Conservation (phyloP, 176 grass and related monocot genomes). For the Bothriochloa decipiens region DNA sequence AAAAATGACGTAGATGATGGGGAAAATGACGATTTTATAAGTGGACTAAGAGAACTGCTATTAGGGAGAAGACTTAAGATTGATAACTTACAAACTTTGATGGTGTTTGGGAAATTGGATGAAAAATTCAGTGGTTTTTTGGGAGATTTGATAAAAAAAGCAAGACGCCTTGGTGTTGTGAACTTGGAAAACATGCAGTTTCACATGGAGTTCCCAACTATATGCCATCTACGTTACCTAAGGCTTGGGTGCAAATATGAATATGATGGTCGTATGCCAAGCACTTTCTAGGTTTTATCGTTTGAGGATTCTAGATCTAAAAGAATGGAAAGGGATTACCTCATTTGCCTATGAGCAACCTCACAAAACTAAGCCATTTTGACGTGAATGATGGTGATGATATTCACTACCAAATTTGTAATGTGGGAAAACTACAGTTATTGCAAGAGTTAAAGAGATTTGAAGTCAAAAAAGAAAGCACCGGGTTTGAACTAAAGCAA, state of each 20-base stretch:
- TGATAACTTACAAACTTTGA: conserved; percentile 29
- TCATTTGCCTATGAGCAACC: neutral
- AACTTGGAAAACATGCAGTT: neutral
- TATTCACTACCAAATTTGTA: rapidly evolving
- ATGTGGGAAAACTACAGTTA: neutral
- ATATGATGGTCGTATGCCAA: too few relatives aligned
- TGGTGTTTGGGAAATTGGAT: conserved; percentile 24
- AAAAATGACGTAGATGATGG: neutral
- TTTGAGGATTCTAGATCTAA: neutral
- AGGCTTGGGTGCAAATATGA: neutral
- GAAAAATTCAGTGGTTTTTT: neutral
- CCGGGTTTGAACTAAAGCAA: neutral
- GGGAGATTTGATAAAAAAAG: neutral
- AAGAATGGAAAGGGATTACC: rapidly evolving
- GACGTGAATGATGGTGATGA: rapidly evolving
- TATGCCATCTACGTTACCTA: conserved; percentile 29
- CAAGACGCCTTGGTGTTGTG: conserved; percentile 7
- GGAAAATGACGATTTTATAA: neutral
- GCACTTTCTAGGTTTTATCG: neutral
- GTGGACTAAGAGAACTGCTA: too few relatives aligned
- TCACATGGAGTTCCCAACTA: neutral
- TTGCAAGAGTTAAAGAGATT: conserved; percentile 25
- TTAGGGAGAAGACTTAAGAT: neutral
- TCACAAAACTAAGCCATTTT: neutral
- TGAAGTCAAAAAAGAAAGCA: conserved; percentile 6